Evolutionary conservation across 2,329 filamentous ascomycete species (phyloP).

Genomic region (Aspergillus ibericus): DNA sequence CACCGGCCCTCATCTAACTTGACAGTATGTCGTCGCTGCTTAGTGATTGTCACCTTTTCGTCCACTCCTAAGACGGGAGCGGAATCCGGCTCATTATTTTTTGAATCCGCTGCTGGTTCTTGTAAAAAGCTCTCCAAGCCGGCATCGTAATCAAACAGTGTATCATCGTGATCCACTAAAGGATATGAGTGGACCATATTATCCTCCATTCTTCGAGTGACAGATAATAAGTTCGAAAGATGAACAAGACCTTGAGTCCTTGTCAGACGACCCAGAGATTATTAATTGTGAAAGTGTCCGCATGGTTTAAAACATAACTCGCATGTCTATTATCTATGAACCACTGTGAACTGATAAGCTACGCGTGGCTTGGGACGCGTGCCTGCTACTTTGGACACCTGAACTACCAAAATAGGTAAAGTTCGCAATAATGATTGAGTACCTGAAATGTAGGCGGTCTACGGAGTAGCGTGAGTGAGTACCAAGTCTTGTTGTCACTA

Average conservation of each 20-base stretch:
- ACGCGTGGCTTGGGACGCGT: background rate
- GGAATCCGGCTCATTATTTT: conserved; percentile 34
- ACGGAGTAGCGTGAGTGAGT: background rate
- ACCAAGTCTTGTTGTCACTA: background rate
- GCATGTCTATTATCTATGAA: background rate
- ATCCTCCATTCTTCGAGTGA: conserved; percentile 9
- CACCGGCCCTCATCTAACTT: conserved; percentile 84
- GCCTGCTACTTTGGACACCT: background rate
- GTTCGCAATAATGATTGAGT: background rate
- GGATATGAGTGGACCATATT: conserved; percentile 14
- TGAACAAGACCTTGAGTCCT: background rate
- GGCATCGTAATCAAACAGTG: conserved; percentile 75
- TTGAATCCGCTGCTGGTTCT: conserved; percentile 33
- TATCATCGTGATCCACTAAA: conserved; percentile 57
- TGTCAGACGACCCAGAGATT: background rate
- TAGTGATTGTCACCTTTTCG: conserved; percentile 78
- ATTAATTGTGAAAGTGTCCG: background rate
- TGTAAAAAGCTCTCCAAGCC: conserved; percentile 54
- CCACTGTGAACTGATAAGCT: background rate
- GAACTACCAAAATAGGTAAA: background rate
- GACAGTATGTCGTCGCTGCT: conserved; percentile 71
- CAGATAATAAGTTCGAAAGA: too few relatives aligned
- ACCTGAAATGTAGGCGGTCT: background rate
- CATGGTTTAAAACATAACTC: background rate
- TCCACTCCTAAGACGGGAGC: conserved; percentile 72